A percentile compares a stretch with the other conserved stretches of the same genome.
phyloP scores from a whole-genome alignment of 2,329 filamentous ascomycete species.

The Hypoxylon sp. region DNA sequence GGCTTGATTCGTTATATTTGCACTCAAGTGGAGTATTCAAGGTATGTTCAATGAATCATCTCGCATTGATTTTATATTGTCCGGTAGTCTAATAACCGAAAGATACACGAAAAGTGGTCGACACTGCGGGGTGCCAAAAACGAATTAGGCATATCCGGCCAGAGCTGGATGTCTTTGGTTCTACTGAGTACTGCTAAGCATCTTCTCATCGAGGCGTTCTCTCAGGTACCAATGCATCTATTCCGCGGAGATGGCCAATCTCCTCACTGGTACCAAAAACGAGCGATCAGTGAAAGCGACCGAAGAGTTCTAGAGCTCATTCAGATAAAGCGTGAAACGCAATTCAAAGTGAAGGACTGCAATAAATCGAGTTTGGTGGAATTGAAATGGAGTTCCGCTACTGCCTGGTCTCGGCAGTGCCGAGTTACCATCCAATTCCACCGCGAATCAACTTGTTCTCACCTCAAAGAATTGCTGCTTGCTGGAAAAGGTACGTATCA shows the following conservation, averaged over 20 bases:
- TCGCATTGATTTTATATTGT: not conserved
- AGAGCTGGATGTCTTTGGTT: not conserved
- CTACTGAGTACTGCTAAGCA: constrained; percentile 13
- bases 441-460: constrained; percentile 17
- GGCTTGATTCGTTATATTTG: constrained; percentile 23
- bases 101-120: constrained; percentile 37
- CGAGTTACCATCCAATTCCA: constrained; percentile 23
- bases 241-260: not conserved
- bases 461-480: constrained; percentile 4
- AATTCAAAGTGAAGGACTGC: not conserved
- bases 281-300: constrained; percentile 15
- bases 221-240: constrained; percentile 10
- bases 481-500: constrained; percentile 6
- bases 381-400: constrained; percentile 15
- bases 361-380: not conserved
- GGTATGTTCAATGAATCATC: constrained; percentile 8
- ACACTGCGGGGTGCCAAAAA: constrained; percentile 1
- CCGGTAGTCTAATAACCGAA: not conserved
- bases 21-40: not conserved
- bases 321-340: constrained; percentile 14
- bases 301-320: constrained; percentile 27
- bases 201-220: constrained; percentile 27
- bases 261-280: constrained; percentile 13
- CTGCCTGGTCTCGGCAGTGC: constrained; percentile 18
- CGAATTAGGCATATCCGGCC: constrained; percentile 15